Evolutionary conservation across 2,329 filamentous ascomycete genomes (phyloP).

Genomic region (Nannizzia gypsea): DNA sequence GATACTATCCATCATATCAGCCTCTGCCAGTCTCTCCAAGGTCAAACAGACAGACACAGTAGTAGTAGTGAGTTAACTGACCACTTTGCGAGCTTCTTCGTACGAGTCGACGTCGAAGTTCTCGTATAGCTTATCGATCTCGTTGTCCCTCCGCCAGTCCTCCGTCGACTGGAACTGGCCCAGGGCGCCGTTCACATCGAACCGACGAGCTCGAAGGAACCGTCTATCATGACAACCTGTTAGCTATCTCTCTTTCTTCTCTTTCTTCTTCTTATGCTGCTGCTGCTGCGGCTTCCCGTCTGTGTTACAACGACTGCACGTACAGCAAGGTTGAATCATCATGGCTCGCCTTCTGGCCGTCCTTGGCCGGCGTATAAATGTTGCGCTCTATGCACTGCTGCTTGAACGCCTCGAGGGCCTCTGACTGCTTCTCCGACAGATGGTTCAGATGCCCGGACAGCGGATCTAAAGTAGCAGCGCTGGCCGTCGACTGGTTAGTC

Average conservation of each 20-base stretch:
- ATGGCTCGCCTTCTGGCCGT: slow-evolving; percentile 31
- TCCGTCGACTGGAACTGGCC: slow-evolving; percentile 80
- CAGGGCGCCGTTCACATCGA: slow-evolving; percentile 64
- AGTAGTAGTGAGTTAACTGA: slow-evolving; percentile 34
- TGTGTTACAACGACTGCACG: too few relatives aligned
- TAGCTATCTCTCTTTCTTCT: background rate
- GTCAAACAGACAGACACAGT: background rate
- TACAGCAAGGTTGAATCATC: slow-evolving; percentile 40
- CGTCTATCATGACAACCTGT: slow-evolving; percentile 43
- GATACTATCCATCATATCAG: slow-evolving; percentile 48
- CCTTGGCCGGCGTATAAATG: slow-evolving; percentile 31
- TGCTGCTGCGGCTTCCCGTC: too few relatives aligned
- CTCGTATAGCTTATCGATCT: slow-evolving; percentile 67
- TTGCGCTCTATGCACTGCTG: slow-evolving; percentile 51
- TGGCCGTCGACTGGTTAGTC: slow-evolving; percentile 2
- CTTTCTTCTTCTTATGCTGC: too few relatives aligned
- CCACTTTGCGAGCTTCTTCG: slow-evolving; percentile 61
- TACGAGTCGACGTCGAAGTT: slow-evolving; percentile 79
- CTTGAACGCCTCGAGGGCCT: slow-evolving; percentile 62
- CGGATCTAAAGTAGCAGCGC: slow-evolving; percentile 7
- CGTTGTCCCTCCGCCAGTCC: slow-evolving; percentile 70
- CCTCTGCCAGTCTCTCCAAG: background rate
- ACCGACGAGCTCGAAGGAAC: slow-evolving; percentile 74
- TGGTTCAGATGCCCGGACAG: slow-evolving; percentile 62
- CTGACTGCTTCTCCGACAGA: slow-evolving; percentile 56